Percentiles rank a stretch among this genome's conserved stretches.
phyloP scores from a whole-genome alignment of 2,329 filamentous ascomycete species.

The Pseudocercospora pini-densiflorae region DNA sequence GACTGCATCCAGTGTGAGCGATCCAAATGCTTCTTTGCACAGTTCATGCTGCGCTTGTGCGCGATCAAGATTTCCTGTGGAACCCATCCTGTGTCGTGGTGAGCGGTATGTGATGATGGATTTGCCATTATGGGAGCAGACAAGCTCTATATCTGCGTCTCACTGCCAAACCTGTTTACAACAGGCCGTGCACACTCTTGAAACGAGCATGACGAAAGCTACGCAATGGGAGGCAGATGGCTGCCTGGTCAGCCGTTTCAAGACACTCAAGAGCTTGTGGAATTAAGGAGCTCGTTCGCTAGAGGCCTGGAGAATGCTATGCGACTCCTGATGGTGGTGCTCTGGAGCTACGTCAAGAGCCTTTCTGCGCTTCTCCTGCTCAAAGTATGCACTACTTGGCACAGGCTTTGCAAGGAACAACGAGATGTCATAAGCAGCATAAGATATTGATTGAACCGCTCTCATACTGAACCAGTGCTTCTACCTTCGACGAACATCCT shows the following conservation, averaged over 20 bases:
- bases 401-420: too few species aligned
- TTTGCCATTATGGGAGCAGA: too few species aligned
- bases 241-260: not conserved
- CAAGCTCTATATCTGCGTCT: not conserved
- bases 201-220: conserved; percentile 4
- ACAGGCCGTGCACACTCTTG: not conserved
- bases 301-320: too few species aligned
- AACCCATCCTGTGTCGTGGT: not conserved
- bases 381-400: too few species aligned
- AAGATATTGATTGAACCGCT: too few species aligned
- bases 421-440: too few species aligned
- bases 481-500: too few species aligned
- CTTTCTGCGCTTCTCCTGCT: not conserved
- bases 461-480: too few species aligned
- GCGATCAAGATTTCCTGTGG: not conserved
- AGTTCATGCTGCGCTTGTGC: conserved; percentile 13
- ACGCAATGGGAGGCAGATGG: not conserved
- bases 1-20: not conserved
- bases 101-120: not conserved
- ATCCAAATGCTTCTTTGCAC: conserved; percentile 10
- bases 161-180: not conserved
- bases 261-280: not conserved
- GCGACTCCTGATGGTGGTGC: too few species aligned
- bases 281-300: not conserved
- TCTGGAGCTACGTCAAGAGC: not conserved